Percentiles rank a stretch among this genome's conserved stretches.
Evolutionary conservation across 139 green algal genomes (phyloP).

Genomic region (Coccomyxa sp.): DNA sequence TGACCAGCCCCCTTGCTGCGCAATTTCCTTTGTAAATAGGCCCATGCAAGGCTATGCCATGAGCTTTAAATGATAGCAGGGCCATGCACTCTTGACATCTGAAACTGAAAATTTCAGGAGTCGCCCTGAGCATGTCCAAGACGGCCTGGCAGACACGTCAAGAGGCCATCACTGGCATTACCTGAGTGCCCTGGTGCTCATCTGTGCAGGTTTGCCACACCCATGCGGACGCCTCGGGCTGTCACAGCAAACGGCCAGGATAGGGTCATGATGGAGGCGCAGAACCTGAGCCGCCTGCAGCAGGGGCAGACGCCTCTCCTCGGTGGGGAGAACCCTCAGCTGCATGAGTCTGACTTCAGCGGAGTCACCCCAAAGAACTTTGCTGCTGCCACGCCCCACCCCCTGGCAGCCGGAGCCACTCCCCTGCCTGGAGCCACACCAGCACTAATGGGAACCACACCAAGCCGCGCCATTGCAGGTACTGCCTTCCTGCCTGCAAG

Average conservation of each 20-base stretch:
- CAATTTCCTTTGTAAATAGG: background rate
- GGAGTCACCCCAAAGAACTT: constrained; percentile 59
- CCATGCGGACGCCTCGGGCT: constrained; percentile 65
- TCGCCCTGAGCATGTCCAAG: background rate
- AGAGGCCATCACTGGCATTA: too few relatives aligned
- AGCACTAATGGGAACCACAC: constrained; percentile 24
- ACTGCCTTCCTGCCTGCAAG: background rate
- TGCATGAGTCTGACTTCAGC: constrained; percentile 68
- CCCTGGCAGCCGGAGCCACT: constrained; percentile 17
- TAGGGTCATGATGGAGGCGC: constrained; percentile 78
- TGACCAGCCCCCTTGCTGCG: background rate
- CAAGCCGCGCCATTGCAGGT: constrained; percentile 6
- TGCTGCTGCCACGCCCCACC: constrained; percentile 61
- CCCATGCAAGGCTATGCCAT: background rate
- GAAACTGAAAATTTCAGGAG: background rate
- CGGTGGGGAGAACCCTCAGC: constrained; percentile 79
- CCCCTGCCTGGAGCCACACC: constrained; percentile 8
- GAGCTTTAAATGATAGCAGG: background rate
- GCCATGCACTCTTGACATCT: background rate
- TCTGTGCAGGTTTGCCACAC: constrained; percentile 64
- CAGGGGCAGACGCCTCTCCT: constrained; percentile 83
- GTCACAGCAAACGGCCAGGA: constrained; percentile 44
- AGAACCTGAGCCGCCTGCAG: constrained; percentile 72
- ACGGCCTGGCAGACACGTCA: too few relatives aligned
- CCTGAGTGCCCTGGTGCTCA: too few relatives aligned